Evolutionary conservation across 2,329 filamentous ascomycete species (phyloP), one percentile per base, ranked within the genome.

Genomic region (Sporothrix mexicana): DNA sequence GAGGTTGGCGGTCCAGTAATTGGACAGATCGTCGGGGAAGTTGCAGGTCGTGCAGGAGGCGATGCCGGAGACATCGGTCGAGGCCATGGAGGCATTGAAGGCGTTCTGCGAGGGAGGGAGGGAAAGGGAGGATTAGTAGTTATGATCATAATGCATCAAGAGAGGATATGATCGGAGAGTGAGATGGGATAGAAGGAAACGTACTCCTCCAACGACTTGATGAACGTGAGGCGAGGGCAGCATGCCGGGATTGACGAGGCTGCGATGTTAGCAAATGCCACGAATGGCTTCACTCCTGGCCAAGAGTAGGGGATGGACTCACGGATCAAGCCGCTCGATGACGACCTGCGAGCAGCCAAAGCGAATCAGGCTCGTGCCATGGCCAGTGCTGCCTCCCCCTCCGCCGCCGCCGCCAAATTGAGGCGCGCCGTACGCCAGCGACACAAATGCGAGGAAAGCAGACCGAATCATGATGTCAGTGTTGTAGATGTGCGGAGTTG

Each of bases 271-370:
- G 55, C 13, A 17, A 9, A 10, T 20, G 51, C 17, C 15, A 17
- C 9, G 6, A 6, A 53, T 9, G n/a, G n/a, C n/a, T 8, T 10
- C 51, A 53, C 2, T 6, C n/a, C 51, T 53, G 30, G 5, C 30
- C n/a, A 53, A 53, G 5, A 53, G 5, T 20, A 17, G 51, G 15
- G n/a, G 51, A 53, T 20, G n/a, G 30, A 36, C 57, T 62, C 57
- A 45, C 20, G 83, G 83, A 78, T 84, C 83, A 77, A 81, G 80
- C 61, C 83, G 83, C 78, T 85, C 83, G 69, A 84, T 82, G 45
- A 84, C 82, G 25, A 85, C 80, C 78, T 85, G 83, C 47, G 83
- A 84, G 80, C 83, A 85, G 41, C 82, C 82, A 75, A 85, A 85
- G 47, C 83, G 82, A 74, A 85, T 78, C 82, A 84, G 84, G 76